Evolutionary conservation across 2,329 filamentous ascomycete genomes (phyloP), one percentile per base, ranked within the genome.

Genomic region (Talaromyces amestolkiae): DNA sequence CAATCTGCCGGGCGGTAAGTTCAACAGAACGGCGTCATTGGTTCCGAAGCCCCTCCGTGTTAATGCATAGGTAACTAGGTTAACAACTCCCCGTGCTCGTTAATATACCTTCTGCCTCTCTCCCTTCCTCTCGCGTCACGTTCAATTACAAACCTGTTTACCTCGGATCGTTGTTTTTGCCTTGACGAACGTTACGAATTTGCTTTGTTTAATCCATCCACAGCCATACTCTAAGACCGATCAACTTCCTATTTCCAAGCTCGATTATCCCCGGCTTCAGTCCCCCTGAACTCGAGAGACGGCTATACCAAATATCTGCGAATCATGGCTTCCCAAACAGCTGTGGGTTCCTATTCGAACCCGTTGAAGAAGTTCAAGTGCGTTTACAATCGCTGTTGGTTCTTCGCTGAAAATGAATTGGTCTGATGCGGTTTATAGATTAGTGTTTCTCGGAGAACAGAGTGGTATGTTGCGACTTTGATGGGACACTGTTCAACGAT

Each of bases 331-430:
- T 77, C 79, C 68, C 88, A 92, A 82, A 83, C 88, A 73, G 82
- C 81, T 66, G 89, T 89, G 76, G 91, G 91, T 80, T 92, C 91
- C 70, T 99, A 98, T 86, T 97, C 96, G 80, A 98, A 98, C 85
- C 95, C 95, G 75, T 85, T 99, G 83, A 99, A 99, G 91, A 99
- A 99, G 82, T 99, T 98, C 90, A 99, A 99, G 93, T 97, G 85
- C 66, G 81, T 71, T 35, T 31, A 51, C n/a, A 19, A 10, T 35
- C 31, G 27, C 22, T 24, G 24, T 31, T 58, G 24, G 39, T 24
- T 24, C 31, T 10, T 35, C 56, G 24, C 65, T 37, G 54, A 24
- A 37, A 43, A n/a, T 41, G 43, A 49, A 67, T 65, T 72, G 41
- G 43, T 59, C 49, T 59, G 56, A 49, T 65, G 72, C 78, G 72